Conservation (phyloP, 225 moss, liverwort and hornwort genomes). For the Bryum argenteum region DNA sequence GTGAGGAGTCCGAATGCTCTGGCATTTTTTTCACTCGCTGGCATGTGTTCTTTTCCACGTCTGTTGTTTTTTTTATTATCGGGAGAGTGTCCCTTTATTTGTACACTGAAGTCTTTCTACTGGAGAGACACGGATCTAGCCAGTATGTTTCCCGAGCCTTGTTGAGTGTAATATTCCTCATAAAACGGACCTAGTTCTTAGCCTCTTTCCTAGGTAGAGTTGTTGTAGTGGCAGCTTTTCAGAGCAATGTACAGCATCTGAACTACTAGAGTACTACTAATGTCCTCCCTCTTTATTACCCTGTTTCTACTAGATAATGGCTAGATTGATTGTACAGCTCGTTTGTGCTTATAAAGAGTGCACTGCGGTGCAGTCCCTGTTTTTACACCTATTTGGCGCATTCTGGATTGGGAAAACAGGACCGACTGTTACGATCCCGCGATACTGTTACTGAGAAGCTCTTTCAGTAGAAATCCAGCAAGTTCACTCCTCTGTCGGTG, state of each 20-base stretch:
- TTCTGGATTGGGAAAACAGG: not conserved
- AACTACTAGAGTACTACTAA: not conserved
- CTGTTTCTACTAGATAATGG: conserved; percentile 26
- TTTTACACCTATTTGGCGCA: not conserved
- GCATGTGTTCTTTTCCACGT: conserved; percentile 4
- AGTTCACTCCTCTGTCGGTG: too few relatives aligned
- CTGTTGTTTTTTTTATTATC: not conserved
- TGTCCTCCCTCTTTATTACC: not conserved
- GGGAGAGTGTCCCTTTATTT: conserved; percentile 20
- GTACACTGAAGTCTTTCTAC: conserved; percentile 30
- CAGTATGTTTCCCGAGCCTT: conserved; percentile 28
- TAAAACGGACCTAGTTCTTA: conserved; percentile 20
- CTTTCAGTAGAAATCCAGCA: too few relatives aligned
- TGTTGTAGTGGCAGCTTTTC: conserved; percentile 21
- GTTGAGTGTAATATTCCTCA: conserved; percentile 47
- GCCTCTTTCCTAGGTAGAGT: not conserved
- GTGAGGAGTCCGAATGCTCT: not conserved
- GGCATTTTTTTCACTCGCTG: not conserved
- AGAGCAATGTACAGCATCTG: conserved; percentile 18
- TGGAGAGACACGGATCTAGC: conserved; percentile 26
- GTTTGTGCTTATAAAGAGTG: conserved; percentile 27
- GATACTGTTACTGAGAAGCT: not conserved
- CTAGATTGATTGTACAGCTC: conserved; percentile 34
- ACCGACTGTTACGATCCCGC: not conserved
- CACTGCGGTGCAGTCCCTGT: conserved; percentile 15